Evolutionary conservation across 139 green algal species (phyloP).

Genomic region (Closterium sp.): DNA sequence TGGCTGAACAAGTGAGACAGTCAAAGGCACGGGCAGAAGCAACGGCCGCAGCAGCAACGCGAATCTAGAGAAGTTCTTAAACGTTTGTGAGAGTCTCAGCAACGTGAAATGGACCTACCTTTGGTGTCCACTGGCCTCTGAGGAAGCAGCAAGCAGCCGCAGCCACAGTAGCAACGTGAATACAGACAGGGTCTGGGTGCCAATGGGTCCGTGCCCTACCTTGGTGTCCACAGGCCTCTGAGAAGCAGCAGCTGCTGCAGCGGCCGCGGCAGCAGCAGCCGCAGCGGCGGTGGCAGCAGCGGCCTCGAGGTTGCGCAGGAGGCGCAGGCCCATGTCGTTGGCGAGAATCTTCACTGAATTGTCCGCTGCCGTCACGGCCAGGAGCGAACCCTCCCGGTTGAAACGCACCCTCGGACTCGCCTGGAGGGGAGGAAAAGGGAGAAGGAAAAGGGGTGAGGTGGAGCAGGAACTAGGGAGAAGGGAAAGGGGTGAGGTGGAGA

Average conservation of each 20-base stretch:
- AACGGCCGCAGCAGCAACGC: too few relatives aligned
- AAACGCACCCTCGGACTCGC: slow-evolving; percentile 41
- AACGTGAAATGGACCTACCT: too few relatives aligned
- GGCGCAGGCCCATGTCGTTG: slow-evolving; percentile 34
- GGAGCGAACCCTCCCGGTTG: slow-evolving; percentile 48
- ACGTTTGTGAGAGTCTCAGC: too few relatives aligned
- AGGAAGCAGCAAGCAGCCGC: too few relatives aligned
- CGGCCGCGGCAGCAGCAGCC: not conserved
- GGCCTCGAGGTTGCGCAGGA: slow-evolving; percentile 43
- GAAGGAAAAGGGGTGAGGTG: not conserved
- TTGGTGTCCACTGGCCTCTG: too few relatives aligned
- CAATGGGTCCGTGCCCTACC: too few relatives aligned
- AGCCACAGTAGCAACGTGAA: too few relatives aligned
- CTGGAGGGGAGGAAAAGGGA: not conserved
- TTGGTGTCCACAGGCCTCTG: not conserved
- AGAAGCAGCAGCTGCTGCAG: not conserved
- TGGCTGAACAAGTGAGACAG: too few relatives aligned
- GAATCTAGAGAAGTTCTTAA: too few relatives aligned
- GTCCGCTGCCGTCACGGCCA: slow-evolving; percentile 41
- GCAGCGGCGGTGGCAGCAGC: not conserved
- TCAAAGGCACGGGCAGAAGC: too few relatives aligned
- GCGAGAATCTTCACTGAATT: slow-evolving; percentile 44
- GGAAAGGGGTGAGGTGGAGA: not conserved
- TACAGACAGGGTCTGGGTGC: too few relatives aligned
- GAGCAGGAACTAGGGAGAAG: not conserved